phyloP scores from a whole-genome alignment of 305 asterid species.

The Vinca major region DNA sequence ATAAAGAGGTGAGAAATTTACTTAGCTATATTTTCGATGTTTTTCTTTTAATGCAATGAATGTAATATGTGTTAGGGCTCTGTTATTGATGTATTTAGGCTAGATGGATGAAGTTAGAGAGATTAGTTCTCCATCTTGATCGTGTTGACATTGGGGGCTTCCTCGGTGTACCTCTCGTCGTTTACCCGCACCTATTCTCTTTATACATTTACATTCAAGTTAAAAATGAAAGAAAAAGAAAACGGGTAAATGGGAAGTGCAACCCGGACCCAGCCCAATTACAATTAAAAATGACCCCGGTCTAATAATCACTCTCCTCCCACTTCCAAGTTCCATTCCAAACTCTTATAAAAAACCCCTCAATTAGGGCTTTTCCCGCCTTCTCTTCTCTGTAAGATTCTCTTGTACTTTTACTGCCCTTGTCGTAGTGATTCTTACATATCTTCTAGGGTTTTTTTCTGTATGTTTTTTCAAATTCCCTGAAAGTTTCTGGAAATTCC shows the following conservation, averaged over 20 bases:
- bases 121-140: too few relatives aligned
- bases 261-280: background rate
- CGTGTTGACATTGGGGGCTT: too few relatives aligned
- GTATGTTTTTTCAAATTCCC: constrained; percentile 1
- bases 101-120: too few relatives aligned
- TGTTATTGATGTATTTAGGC: too few relatives aligned
- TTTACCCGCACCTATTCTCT: too few relatives aligned
- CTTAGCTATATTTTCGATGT: too few relatives aligned
- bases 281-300: background rate
- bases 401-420: background rate
- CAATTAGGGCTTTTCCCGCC: constrained; percentile 64
- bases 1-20: too few relatives aligned
- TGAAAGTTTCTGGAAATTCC: background rate
- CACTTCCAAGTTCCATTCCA: background rate
- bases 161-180: too few relatives aligned
- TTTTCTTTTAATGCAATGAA: too few relatives aligned
- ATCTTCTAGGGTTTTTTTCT: background rate
- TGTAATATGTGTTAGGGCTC: too few relatives aligned
- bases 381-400: constrained; percentile 5
- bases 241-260: background rate
- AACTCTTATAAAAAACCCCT: constrained; percentile 27
- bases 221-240: too few relatives aligned
- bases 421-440: background rate
- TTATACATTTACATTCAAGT: too few relatives aligned
- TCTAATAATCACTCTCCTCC: background rate